Conservation (phyloP, 2,329 filamentous ascomycete species). For the Mycosphaerelloides madeirae region DNA sequence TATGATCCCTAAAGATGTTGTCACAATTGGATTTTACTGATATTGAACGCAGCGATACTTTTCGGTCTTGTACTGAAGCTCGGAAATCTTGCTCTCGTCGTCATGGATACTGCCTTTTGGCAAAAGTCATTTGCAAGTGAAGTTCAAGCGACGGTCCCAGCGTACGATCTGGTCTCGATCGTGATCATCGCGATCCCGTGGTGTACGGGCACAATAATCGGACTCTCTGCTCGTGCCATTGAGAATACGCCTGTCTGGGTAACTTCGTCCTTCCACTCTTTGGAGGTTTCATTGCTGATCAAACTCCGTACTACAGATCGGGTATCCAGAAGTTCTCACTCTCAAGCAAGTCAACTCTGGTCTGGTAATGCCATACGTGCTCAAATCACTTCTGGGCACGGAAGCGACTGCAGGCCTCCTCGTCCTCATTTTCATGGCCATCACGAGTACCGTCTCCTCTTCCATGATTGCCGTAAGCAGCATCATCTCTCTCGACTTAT, state of each 20-base stretch:
- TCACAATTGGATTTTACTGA: background rate
- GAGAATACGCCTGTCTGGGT: constrained; percentile 43
- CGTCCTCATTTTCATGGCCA: constrained; percentile 49
- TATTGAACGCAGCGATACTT: constrained; percentile 18
- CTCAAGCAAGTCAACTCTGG: constrained; percentile 40
- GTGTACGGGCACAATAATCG: constrained; percentile 46
- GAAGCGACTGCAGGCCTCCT: constrained; percentile 43
- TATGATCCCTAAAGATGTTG: constrained; percentile 32
- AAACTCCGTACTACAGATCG: constrained; percentile 22
- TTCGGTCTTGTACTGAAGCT: constrained; percentile 48
- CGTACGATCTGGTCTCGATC: constrained; percentile 43
- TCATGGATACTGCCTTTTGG: constrained; percentile 53
- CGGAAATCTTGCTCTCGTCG: constrained; percentile 47
- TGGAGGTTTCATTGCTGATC: too few relatives aligned
- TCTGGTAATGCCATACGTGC: constrained; percentile 46
- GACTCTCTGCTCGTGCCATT: constrained; percentile 42
- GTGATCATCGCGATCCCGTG: constrained; percentile 47
- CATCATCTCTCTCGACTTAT: constrained; percentile 50
- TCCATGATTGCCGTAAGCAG: constrained; percentile 50
- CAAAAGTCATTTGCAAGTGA: constrained; percentile 50
- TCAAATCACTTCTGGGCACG: constrained; percentile 42
- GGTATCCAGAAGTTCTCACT: constrained; percentile 41
- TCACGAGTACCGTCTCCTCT: constrained; percentile 48
- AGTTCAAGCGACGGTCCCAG: constrained; percentile 43
- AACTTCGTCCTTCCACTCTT: too few relatives aligned